These are phyloP conservation scores for Beta vulgaris DNA, from an alignment of 148 eudicot species.

Conservation along the genomic window DNA sequence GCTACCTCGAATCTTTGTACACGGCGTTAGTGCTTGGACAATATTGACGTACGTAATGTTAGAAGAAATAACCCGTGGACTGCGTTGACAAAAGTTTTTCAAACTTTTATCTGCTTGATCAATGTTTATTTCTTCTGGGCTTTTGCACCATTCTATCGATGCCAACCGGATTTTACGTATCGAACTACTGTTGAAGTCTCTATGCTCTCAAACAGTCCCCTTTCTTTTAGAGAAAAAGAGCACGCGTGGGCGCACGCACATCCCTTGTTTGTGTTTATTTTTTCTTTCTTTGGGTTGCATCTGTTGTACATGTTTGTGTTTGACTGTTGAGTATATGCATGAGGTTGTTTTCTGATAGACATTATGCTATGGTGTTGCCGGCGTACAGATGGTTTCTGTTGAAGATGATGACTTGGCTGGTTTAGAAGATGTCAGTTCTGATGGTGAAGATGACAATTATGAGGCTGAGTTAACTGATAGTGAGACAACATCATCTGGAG, in stretches of 20 bases:
- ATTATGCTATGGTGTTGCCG: background rate
- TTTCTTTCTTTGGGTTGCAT: background rate
- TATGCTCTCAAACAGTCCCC: too few species aligned
- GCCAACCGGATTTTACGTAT: too few species aligned
- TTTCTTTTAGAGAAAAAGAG: background rate
- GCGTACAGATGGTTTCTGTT: conserved; percentile 76
- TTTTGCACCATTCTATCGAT: too few species aligned
- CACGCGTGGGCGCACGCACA: too few species aligned
- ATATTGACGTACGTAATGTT: too few species aligned
- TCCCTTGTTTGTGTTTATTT: background rate
- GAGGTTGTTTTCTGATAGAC: conserved; percentile 17
- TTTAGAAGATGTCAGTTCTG: conserved; percentile 84
- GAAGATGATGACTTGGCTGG: conserved; percentile 99
- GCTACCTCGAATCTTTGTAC: too few species aligned
- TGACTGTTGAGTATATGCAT: background rate
- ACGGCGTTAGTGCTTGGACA: too few species aligned
- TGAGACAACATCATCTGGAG: conserved; percentile 57
- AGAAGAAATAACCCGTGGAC: too few species aligned
- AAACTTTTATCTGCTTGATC: too few species aligned
- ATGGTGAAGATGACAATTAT: conserved; percentile 91
- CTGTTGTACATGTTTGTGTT: background rate
- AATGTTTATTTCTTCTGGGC: too few species aligned
- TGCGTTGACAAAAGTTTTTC: too few species aligned
- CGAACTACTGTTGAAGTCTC: too few species aligned
- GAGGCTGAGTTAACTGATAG: conserved; percentile 78